phyloP scores from a whole-genome alignment of 768 basidiomycete genomes.

The Suillus cothurnatus region DNA sequence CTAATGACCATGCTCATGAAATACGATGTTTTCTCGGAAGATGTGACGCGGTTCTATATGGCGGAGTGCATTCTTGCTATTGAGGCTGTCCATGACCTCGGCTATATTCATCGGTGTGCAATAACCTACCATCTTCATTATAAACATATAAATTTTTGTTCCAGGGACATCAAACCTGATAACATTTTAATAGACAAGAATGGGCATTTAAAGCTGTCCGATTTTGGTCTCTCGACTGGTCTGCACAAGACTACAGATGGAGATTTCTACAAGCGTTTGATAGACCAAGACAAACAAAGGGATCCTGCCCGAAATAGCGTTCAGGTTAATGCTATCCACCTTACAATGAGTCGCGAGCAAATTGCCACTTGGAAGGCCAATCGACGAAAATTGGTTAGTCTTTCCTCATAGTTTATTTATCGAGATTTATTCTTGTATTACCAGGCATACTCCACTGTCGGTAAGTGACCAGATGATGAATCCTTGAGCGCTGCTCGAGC shows the following conservation, averaged over 20 bases:
- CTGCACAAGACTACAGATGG: constrained; percentile 96
- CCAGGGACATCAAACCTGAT: constrained; percentile 98
- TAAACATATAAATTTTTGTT: neutral
- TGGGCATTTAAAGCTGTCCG: constrained; percentile 96
- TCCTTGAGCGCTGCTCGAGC: constrained; percentile 5
- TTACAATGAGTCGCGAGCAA: constrained; percentile 95
- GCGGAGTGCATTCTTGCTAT: constrained; percentile 98
- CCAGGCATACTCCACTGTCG: constrained; percentile 92
- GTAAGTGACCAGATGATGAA: constrained; percentile 26
- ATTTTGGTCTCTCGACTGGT: constrained; percentile 97
- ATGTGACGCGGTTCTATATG: constrained; percentile 98
- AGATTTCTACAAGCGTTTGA: constrained; percentile 88
- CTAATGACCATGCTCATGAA: constrained; percentile 99
- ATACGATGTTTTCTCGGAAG: constrained; percentile 98
- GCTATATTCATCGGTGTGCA: constrained; percentile 94
- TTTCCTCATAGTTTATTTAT: neutral
- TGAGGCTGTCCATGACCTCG: constrained; percentile 97
- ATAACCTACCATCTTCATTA: constrained; percentile 3
- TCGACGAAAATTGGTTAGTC: constrained; percentile 83
- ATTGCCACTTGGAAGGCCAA: constrained; percentile 99
- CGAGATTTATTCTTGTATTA: constrained; percentile 11
- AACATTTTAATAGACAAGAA: constrained; percentile 98
- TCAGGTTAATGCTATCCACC: constrained; percentile 95
- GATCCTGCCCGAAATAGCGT: constrained; percentile 87
- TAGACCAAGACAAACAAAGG: constrained; percentile 74